Base-by-base conservation (phyloP, 1,139 yeast genomes). In the Candida albicans region DNA sequence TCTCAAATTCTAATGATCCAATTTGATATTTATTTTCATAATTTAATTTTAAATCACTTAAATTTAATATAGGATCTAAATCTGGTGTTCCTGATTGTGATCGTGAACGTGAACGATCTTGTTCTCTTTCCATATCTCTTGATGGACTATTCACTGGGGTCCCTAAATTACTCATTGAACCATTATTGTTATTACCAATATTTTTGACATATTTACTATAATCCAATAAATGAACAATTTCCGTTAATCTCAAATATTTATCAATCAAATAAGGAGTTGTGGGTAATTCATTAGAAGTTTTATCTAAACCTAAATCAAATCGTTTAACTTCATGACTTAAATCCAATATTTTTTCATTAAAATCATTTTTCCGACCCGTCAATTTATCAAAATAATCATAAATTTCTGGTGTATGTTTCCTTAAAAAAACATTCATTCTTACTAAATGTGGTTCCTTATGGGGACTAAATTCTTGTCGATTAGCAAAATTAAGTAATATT, bases 391-490 rank as follows among this genome's bases (percentile, higher is more conserved):
- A 79, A 62, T 87, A 91, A 32, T 79, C 82, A 27, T 70, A 58
- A 11, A 91, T 67, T 52, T 87, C 89, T 0, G 57, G 64, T 45
- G 75, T 75, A 55, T 86, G 84, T 14, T 67, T 68, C 2, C 73
- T 70, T 37, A 91, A 73, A 54, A 91, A 90, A 3, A 57, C 61
- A 60, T 91, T 91, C 81, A 91, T 75, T 29, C 70, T 73, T 26
- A 79, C 73, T 67, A 93, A 71, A 70, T 85, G 89, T 0, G 95
- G 89, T 57, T 91, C 98, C 58, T 90, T 91, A 42, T 78, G 87
- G 50, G 59, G 84, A 27, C 70, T 89, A 61, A 93, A 89, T 40
- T 68, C 67, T 33, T 83, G 82, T 39, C 96, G 67, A 53, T 87
- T 91, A 1, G 96, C 90, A 51, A 91, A 75, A 38, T 87, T 87